These are phyloP conservation scores for Cercospora beticola DNA, from an alignment of 2,329 filamentous ascomycete genomes.

Conservation along the genomic window DNA sequence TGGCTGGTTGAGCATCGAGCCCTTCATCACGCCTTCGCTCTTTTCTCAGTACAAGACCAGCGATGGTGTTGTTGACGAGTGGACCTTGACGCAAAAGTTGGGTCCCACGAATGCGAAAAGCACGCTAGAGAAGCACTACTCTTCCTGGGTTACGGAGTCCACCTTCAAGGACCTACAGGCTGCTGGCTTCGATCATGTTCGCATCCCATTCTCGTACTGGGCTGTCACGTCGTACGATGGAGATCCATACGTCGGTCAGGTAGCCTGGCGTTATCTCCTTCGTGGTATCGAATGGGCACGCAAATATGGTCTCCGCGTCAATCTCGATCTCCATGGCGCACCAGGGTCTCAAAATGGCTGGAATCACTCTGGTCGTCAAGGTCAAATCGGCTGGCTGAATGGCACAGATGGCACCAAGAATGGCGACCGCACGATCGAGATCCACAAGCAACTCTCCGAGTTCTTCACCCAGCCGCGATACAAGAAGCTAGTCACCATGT, in stretches of 20 bases:
- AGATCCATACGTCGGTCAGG: conserved; percentile 84
- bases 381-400: conserved; percentile 81
- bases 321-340: conserved; percentile 87
- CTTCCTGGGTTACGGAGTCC: conserved; percentile 78
- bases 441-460: conserved; percentile 80
- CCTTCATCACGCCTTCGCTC: conserved; percentile 91
- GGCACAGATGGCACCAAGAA: conserved; percentile 81
- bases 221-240: conserved; percentile 78
- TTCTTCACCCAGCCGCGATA: conserved; percentile 96
- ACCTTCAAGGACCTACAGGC: conserved; percentile 81
- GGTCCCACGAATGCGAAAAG: conserved; percentile 63
- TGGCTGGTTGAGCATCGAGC: conserved; percentile 91
- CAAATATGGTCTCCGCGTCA: conserved; percentile 86
- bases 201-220: conserved; percentile 96
- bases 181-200: conserved; percentile 93
- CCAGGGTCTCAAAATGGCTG: conserved; percentile 95
- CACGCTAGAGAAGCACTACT: conserved; percentile 87
- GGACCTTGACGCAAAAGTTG: conserved; percentile 70
- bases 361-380: conserved; percentile 90
- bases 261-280: conserved; percentile 90
- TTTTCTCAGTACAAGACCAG: conserved; percentile 66
- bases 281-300: conserved; percentile 91
- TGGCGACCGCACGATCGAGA: conserved; percentile 75
- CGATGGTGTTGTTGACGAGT: conserved; percentile 81
- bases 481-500: conserved; percentile 86